Evolutionary conservation across 148 eudicot species (phyloP).

Genomic region (Suaeda aralocaspica): DNA sequence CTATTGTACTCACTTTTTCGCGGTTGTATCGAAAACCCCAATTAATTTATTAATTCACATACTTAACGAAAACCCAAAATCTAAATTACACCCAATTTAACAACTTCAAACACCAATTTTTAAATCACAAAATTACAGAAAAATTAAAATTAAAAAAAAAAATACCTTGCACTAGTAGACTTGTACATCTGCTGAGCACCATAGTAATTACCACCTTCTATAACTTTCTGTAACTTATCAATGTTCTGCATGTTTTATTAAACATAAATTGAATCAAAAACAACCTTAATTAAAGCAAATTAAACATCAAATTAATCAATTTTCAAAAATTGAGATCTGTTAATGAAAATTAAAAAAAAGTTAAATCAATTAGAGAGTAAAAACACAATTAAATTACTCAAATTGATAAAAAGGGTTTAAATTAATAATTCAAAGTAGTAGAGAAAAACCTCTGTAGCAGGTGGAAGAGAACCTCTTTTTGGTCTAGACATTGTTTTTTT

Average conservation of each 20-base stretch:
- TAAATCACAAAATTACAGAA: not conserved
- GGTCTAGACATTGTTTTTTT: conserved; percentile 47
- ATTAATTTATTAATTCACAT: not conserved
- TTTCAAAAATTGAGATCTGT: not conserved
- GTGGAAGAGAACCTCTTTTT: conserved; percentile 49
- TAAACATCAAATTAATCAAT: not conserved
- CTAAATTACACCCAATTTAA: not conserved
- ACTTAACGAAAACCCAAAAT: not conserved
- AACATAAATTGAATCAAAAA: not conserved
- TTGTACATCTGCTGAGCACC: conserved; percentile 99
- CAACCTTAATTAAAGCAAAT: not conserved
- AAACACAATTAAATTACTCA: too few species aligned
- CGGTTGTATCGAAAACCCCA: not conserved
- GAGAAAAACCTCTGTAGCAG: conserved; percentile 53
- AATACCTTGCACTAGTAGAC: conserved; percentile 69
- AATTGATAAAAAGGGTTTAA: too few species aligned
- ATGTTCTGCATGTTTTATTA: conserved; percentile 44
- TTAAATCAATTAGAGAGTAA: not conserved
- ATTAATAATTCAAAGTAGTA: not conserved
- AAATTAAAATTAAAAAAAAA: not conserved
- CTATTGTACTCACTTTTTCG: not conserved
- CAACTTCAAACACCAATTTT: too few species aligned
- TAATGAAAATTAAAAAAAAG: not conserved
- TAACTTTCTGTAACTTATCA: conserved; percentile 59
- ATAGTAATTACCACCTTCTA: conserved; percentile 63